Base-by-base conservation (phyloP, 352 stramenopile genomes). In the Plasmopara halstedii region DNA sequence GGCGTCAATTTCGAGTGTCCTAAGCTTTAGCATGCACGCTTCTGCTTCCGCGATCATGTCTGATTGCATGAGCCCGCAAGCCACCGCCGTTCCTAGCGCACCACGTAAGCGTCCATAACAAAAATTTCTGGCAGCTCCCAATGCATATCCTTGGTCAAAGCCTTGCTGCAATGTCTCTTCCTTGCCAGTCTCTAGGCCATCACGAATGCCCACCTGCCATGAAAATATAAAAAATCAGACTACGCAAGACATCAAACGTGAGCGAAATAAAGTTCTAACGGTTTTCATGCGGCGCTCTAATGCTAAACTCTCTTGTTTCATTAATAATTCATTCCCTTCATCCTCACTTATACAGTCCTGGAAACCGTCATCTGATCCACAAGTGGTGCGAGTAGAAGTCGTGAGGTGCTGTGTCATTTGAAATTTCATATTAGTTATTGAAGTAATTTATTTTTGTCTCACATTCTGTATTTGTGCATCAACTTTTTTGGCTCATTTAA, bases 131-230 rank as follows among this genome's bases (percentile, higher is more conserved):
- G 38, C 36, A 9, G 70, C 70, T 5, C 55, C 75, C 6, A 38
- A 14, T 19, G 46, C 39, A 17, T 85, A 90, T 1, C 79, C 75
- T 6, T 49, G 14, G 49, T 87, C 74, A 37, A 90, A 90, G 23
- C 79, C 79, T 47, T 75, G 38, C 52, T 90, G 79, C 19, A 90
- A 44, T 25, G 73, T 79, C 45, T 67, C 59, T 19, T 90, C 71
- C 53, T 90, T 88, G 27, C 73, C 79, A 6, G 76, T 42, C 31
- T 90, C 75, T 22, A 88, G 62, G 13, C 73, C 75, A 17, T 88
- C 75, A 9, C 71, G 79, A 38, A 87, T 70, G 29, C 79, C 79
- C 21, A 78, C 37, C 72, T 88, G 44, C 17, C 6, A 34, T n/a
- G 18, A 3, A 1, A 38, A 41, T 32, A 46, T 55, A 46, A 51